Evolutionary conservation across 768 basidiomycete genomes (phyloP).

Genomic region (Collybia mongolica): DNA sequence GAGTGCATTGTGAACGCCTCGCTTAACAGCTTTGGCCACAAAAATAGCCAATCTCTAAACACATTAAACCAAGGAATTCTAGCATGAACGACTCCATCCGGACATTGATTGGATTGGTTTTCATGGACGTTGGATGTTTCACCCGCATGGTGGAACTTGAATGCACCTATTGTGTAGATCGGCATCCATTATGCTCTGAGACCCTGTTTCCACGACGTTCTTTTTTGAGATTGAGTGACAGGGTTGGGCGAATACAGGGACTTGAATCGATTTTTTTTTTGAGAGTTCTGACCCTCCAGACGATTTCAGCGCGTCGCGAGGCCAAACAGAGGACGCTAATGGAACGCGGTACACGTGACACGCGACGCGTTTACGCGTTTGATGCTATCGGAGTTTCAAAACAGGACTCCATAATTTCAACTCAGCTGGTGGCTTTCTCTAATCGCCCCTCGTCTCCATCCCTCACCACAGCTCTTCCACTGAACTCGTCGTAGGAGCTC

Average conservation of each 20-base stretch:
- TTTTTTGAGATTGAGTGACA: neutral
- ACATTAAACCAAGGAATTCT: too few relatives aligned
- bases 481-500: constrained; percentile 15
- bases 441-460: constrained; percentile 20
- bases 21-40: too few relatives aligned
- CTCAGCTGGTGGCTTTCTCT: constrained; percentile 10
- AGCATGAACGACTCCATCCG: too few relatives aligned
- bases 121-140: constrained; percentile 2
- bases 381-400: constrained; percentile 39
- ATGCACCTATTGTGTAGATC: constrained; percentile 4
- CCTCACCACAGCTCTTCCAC: constrained; percentile 5
- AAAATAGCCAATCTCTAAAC: too few relatives aligned
- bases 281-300: constrained; percentile 3
- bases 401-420: constrained; percentile 17
- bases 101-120: too few relatives aligned
- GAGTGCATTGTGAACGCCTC: too few relatives aligned
- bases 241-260: neutral
- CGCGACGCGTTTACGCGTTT: constrained; percentile 33
- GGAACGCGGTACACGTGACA: constrained; percentile 30
- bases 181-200: constrained; percentile 3
- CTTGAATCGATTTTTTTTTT: constrained; percentile 5
- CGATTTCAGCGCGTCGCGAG: constrained; percentile 4
- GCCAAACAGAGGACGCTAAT: constrained; percentile 17
- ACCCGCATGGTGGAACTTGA: constrained; percentile 2
- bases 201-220: neutral